These are phyloP conservation scores for Arthroderma sp. DNA, from an alignment of 2,329 filamentous ascomycete genomes.

Conservation along the genomic window DNA sequence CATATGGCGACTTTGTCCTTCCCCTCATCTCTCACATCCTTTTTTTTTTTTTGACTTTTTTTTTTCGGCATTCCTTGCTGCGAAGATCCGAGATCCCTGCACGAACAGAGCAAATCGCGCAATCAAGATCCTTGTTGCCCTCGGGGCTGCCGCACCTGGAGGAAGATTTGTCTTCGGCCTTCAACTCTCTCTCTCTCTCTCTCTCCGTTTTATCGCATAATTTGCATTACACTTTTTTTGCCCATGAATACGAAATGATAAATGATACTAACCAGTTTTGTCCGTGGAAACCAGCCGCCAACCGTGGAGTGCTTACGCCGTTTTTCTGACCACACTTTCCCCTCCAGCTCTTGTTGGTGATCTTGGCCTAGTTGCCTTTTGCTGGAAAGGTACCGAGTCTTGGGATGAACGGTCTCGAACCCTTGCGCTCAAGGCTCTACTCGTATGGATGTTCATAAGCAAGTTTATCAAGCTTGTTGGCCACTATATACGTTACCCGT, in stretches of 20 bases:
- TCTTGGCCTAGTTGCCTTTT: conserved; percentile 54
- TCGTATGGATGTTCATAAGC: conserved; percentile 69
- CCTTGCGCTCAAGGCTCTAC: conserved; percentile 48
- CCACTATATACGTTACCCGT: conserved; percentile 71
- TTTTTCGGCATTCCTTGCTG: too few species aligned
- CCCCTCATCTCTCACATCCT: too few species aligned
- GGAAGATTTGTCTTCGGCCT: not conserved
- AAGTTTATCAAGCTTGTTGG: conserved; percentile 86
- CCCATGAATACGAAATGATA: too few species aligned
- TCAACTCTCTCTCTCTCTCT: not conserved
- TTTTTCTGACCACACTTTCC: conserved; percentile 84
- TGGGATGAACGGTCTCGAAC: conserved; percentile 44
- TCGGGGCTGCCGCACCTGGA: conserved; percentile 1
- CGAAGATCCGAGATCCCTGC: too few species aligned
- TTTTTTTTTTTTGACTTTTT: too few species aligned
- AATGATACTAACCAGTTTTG: not conserved
- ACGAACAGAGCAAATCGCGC: conserved; percentile 1
- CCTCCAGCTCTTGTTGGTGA: conserved; percentile 75
- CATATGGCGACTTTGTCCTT: too few species aligned
- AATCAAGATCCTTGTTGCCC: conserved; percentile 1
- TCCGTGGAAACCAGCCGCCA: conserved; percentile 51
- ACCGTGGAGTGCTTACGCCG: conserved; percentile 83
- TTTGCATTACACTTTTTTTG: too few species aligned
- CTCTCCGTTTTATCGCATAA: not conserved
- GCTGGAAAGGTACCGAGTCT: conserved; percentile 53